Evolutionary conservation across 441 rosid genomes (phyloP).

Genomic region (Gossypium laxum): DNA sequence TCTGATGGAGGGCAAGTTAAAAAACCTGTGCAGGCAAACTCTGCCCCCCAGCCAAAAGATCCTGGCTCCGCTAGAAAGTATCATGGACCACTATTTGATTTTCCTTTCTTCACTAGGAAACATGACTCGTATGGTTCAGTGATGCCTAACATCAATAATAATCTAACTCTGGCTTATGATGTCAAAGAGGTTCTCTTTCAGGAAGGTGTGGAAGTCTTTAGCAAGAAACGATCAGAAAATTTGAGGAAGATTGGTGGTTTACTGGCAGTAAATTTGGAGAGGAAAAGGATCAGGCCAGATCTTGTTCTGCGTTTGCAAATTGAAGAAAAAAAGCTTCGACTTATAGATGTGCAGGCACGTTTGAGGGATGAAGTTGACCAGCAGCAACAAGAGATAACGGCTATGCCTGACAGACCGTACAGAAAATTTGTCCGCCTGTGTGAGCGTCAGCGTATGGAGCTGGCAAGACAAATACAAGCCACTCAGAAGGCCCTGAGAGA

Average conservation of each 20-base stretch:
- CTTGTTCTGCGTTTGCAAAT: slow-evolving; percentile 93
- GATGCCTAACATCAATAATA: slow-evolving; percentile 60
- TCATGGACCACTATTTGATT: slow-evolving; percentile 97
- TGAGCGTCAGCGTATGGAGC: slow-evolving; percentile 89
- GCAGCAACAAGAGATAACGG: slow-evolving; percentile 96
- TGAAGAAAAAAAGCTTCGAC: slow-evolving; percentile 85
- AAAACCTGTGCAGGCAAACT: slow-evolving; percentile 51
- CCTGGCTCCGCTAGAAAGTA: slow-evolving; percentile 72
- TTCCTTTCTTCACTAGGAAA: slow-evolving; percentile 93
- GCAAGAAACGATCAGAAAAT: slow-evolving; percentile 66
- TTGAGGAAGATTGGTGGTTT: slow-evolving; percentile 76
- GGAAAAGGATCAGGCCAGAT: slow-evolving; percentile 96
- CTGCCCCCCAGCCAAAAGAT: slow-evolving; percentile 60
- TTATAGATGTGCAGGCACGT: slow-evolving; percentile 71
- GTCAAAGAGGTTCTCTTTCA: slow-evolving; percentile 87
- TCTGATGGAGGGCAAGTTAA: slow-evolving; percentile 60
- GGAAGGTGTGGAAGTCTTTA: slow-evolving; percentile 76
- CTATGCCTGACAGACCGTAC: slow-evolving; percentile 97
- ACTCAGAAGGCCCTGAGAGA: slow-evolving; percentile 82
- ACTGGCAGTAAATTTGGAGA: slow-evolving; percentile 80
- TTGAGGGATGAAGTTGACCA: slow-evolving; percentile 88
- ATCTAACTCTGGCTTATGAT: slow-evolving; percentile 74
- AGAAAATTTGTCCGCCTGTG: slow-evolving; percentile 93
- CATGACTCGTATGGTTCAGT: slow-evolving; percentile 79
- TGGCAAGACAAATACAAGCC: slow-evolving; percentile 79